A percentile compares a stretch with the other conserved stretches of the same genome.
phyloP scores from a whole-genome alignment of 352 stramenopile species.

The Globisporangium spinosum region DNA sequence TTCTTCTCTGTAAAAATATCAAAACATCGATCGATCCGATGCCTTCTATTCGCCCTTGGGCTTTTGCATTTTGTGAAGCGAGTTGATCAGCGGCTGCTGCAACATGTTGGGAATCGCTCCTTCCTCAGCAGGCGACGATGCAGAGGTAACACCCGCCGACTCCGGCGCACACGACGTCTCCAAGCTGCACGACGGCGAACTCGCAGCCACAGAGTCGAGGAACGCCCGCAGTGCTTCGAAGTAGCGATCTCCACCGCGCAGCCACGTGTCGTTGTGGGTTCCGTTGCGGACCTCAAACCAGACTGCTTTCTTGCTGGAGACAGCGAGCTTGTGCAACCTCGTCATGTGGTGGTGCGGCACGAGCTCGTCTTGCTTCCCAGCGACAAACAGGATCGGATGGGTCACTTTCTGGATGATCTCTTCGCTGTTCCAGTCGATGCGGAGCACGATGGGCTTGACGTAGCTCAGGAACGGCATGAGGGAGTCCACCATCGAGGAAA shows the following conservation, averaged over 20 bases:
- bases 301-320: constrained; percentile 39
- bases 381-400: constrained; percentile 90
- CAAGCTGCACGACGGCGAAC: constrained; percentile 3
- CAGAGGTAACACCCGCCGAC: constrained; percentile 8
- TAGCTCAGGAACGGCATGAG: constrained; percentile 90
- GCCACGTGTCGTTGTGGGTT: constrained; percentile 94
- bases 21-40: background rate
- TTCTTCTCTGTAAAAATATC: too few relatives aligned
- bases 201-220: constrained; percentile 37
- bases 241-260: constrained; percentile 88
- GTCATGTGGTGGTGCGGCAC: constrained; percentile 91
- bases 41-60: constrained; percentile 25
- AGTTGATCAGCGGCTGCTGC: constrained; percentile 52
- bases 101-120: constrained; percentile 72
- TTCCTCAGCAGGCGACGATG: constrained; percentile 24
- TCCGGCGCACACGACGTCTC: constrained; percentile 11
- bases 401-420: constrained; percentile 50
- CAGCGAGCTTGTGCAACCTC: constrained; percentile 64
- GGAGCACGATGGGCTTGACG: constrained; percentile 88
- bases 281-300: constrained; percentile 85
- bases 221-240: constrained; percentile 70
- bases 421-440: constrained; percentile 90
- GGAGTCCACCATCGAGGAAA: constrained; percentile 91
- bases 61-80: constrained; percentile 29
- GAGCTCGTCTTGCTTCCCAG: constrained; percentile 88